These are phyloP conservation scores for Aspergillus quadricinctus DNA, from an alignment of 2,329 filamentous ascomycete genomes.

Conservation along the genomic window DNA sequence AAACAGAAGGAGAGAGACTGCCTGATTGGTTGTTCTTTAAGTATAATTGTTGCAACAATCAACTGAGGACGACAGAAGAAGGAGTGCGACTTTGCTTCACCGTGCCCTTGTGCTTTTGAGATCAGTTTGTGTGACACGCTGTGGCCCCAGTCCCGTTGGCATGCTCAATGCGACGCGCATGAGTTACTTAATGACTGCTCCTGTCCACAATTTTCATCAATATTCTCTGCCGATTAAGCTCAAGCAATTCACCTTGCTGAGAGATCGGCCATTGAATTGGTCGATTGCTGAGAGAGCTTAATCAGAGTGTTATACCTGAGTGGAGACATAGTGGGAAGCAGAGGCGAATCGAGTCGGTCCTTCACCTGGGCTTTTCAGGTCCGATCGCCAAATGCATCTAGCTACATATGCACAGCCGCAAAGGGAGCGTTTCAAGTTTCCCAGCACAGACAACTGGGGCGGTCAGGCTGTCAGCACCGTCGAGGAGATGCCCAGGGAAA, in stretches of 20 bases:
- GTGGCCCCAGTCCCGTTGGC: background rate
- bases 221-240: background rate
- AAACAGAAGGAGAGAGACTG: background rate
- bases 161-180: background rate
- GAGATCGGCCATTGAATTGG: slow-evolving; percentile 5
- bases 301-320: background rate
- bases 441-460: background rate
- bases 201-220: background rate
- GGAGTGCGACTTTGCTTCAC: background rate
- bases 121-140: background rate
- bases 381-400: slow-evolving; percentile 1
- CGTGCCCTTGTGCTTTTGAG: background rate
- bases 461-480: background rate
- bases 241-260: background rate
- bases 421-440: background rate
- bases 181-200: background rate
- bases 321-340: background rate
- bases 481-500: background rate
- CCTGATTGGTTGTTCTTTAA: background rate
- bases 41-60: background rate
- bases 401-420: slow-evolving; percentile 8
- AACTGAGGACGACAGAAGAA: background rate
- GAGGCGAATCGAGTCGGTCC: slow-evolving; percentile 1
- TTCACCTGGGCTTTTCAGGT: background rate
- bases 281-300: slow-evolving; percentile 3